Percentiles rank a stretch among this genome's conserved stretches.
Conservation (phyloP, 2,329 filamentous ascomycete species). For the Venturia oleaginea region DNA sequence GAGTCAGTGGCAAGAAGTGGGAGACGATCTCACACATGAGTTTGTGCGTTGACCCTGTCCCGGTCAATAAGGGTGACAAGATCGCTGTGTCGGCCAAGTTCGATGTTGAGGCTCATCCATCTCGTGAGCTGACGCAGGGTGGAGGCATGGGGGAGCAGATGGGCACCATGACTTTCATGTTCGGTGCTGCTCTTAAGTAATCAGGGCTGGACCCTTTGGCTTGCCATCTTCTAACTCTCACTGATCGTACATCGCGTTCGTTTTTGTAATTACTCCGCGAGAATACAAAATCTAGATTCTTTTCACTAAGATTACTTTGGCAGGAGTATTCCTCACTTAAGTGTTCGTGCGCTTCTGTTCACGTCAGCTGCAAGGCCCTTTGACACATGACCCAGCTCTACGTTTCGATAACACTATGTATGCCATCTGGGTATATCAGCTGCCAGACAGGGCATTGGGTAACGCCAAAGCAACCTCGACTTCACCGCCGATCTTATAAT, state of each 20-base stretch:
- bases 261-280: too few species aligned
- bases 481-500: too few species aligned
- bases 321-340: too few species aligned
- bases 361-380: too few species aligned
- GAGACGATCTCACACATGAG: neutral
- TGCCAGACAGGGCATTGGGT: too few species aligned
- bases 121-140: neutral
- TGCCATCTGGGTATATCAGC: too few species aligned
- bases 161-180: slow-evolving; percentile 4
- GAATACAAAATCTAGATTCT: too few species aligned
- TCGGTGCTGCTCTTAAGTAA: neutral
- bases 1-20: neutral
- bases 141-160: slow-evolving; percentile 7
- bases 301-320: too few species aligned
- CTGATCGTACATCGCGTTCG: neutral
- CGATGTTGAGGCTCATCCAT: slow-evolving; percentile 8
- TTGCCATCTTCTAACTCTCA: neutral
- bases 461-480: too few species aligned
- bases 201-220: neutral
- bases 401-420: too few species aligned
- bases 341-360: too few species aligned
- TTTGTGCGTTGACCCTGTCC: neutral
- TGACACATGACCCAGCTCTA: too few species aligned
- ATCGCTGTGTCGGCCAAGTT: neutral
- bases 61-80: slow-evolving; percentile 4